Percentiles rank a stretch among this genome's conserved stretches.
Evolutionary conservation across 2,329 filamentous ascomycete species (phyloP).

Genomic region (Pseudopithomyces maydicus): DNA sequence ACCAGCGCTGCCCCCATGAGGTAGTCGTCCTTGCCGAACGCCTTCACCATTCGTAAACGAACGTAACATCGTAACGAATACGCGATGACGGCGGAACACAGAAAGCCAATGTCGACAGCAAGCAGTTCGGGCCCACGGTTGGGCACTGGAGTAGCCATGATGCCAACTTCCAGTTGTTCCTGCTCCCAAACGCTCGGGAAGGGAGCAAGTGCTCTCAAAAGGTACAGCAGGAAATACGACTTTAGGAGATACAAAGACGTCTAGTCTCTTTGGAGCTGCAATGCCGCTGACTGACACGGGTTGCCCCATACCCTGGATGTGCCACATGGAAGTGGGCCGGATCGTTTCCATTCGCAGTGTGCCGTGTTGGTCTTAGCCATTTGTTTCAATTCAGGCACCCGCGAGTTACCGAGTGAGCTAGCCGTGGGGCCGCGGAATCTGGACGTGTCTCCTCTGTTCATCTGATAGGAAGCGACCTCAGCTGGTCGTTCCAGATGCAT

Average conservation of each 20-base stretch:
- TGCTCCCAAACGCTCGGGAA: background rate
- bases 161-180: slow-evolving; percentile 5
- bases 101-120: slow-evolving; percentile 35
- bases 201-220: background rate
- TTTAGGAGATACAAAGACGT: background rate
- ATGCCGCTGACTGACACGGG: background rate
- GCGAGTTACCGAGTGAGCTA: background rate
- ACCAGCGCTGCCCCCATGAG: slow-evolving; percentile 41
- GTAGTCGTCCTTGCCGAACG: slow-evolving; percentile 43
- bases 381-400: slow-evolving; percentile 1
- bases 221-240: background rate
- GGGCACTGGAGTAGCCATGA: slow-evolving; percentile 30
- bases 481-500: background rate
- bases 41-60: slow-evolving; percentile 39
- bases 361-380: background rate
- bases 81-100: slow-evolving; percentile 28
- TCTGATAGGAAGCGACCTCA: background rate
- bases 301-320: background rate
- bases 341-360: background rate
- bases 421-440: background rate
- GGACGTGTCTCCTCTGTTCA: background rate
- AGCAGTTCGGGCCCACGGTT: slow-evolving; percentile 41
- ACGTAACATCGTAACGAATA: slow-evolving; percentile 37
- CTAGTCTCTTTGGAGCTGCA: background rate
- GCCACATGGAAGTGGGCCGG: background rate